Conservation (phyloP, 2,329 filamentous ascomycete species). For the Raffaelea arxii region DNA sequence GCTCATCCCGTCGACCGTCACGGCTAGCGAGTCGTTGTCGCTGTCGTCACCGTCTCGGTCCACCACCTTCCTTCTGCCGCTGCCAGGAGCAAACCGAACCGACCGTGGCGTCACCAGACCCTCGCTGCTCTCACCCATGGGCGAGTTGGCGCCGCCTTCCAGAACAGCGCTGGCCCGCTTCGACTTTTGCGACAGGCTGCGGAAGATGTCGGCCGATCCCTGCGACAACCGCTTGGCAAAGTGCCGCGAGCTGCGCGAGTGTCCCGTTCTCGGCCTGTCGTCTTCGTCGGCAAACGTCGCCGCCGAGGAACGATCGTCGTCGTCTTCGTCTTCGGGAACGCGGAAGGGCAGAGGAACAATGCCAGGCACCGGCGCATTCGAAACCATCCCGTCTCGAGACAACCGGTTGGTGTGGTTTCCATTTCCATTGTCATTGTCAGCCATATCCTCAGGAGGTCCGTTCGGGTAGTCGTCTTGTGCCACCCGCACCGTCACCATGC, state of each 20-base stretch:
- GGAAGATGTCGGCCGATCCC: conserved; percentile 34
- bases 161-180: conserved; percentile 16
- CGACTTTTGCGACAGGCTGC: conserved; percentile 30
- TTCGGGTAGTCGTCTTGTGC: conserved; percentile 36
- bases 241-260: conserved; percentile 28
- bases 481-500: conserved; percentile 43
- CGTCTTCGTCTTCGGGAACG: conserved; percentile 40
- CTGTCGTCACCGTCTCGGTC: conserved; percentile 27
- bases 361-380: conserved; percentile 25
- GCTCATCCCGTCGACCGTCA: conserved; percentile 47
- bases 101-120: conserved; percentile 29
- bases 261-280: conserved; percentile 23
- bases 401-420: background rate
- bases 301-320: conserved; percentile 53
- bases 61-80: no score
- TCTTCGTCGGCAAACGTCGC: conserved; percentile 59
- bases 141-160: conserved; percentile 2
- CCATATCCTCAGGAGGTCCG: conserved; percentile 9
- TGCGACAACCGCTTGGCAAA: conserved; percentile 39
- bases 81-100: conserved; percentile 23
- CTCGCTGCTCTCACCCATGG: conserved; percentile 30
- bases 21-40: conserved; percentile 44
- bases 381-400: background rate
- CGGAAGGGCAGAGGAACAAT: conserved; percentile 58
- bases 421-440: no score